These are phyloP conservation scores for Castanea mollissima DNA, from an alignment of 306 rosid genomes.

Conservation along the genomic window DNA sequence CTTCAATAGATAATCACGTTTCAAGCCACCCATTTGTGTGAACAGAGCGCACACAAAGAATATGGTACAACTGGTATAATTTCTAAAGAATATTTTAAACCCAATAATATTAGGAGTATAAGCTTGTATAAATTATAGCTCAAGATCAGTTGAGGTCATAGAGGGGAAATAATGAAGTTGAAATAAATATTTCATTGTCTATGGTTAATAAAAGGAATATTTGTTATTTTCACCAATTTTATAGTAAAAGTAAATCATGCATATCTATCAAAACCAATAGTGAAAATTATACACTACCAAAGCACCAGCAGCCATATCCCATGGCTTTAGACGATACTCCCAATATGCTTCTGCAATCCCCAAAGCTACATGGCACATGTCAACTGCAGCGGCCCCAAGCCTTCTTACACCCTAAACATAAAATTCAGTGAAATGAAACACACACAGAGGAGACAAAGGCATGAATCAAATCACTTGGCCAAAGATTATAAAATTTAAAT, in stretches of 20 bases:
- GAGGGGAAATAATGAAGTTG: background rate
- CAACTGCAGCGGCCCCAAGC: conserved; percentile 98
- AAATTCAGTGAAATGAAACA: conserved; percentile 4
- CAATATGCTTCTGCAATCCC: conserved; percentile 96
- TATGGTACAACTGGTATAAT: background rate
- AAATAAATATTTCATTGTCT: background rate
- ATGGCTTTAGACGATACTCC: conserved; percentile 98
- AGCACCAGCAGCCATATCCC: conserved; percentile 99
- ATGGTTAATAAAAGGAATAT: background rate
- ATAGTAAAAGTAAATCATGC: background rate
- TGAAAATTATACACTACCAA: conserved; percentile 50
- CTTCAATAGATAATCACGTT: background rate
- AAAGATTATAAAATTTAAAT: background rate
- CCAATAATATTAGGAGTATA: background rate
- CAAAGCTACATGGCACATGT: conserved; percentile 95
- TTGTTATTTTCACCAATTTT: background rate
- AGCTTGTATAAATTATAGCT: background rate
- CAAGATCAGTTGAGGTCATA: background rate
- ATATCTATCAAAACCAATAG: background rate
- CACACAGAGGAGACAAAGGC: background rate
- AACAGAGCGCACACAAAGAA: background rate
- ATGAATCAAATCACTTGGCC: background rate
- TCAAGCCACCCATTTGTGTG: background rate
- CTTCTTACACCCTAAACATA: conserved; percentile 86
- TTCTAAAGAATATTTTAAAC: background rate